These are phyloP conservation scores for Lactuca saligna DNA, from an alignment of 129 eudicot species.

Conservation along the genomic window DNA sequence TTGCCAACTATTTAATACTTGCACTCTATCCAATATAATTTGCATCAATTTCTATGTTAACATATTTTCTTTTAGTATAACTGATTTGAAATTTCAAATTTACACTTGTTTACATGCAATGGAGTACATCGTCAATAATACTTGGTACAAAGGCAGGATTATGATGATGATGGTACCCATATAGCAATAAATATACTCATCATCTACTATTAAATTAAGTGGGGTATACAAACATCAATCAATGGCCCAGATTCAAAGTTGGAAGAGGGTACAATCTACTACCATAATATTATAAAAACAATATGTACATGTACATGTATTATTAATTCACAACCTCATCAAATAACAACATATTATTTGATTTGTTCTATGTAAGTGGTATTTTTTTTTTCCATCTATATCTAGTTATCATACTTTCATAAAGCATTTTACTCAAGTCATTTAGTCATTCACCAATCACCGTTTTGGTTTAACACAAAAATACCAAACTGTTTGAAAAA, in stretches of 20 bases:
- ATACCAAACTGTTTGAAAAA: background rate
- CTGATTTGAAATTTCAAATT: background rate
- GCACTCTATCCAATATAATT: background rate
- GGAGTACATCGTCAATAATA: slow-evolving; percentile 21
- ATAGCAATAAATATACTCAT: slow-evolving; percentile 42
- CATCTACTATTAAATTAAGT: slow-evolving; percentile 33
- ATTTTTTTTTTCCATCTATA: no score
- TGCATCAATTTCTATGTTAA: slow-evolving; percentile 1
- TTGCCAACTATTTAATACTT: slow-evolving; percentile 21
- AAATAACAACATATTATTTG: background rate
- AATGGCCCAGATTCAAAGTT: slow-evolving; percentile 27
- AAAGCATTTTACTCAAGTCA: background rate
- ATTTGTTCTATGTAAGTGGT: no score
- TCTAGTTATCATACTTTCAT: no score
- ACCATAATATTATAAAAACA: background rate
- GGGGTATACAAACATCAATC: slow-evolving; percentile 23
- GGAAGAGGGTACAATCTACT: slow-evolving; percentile 1
- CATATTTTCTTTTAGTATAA: background rate
- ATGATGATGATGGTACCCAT: slow-evolving; percentile 25
- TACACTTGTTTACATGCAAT: slow-evolving; percentile 10
- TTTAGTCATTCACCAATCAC: background rate
- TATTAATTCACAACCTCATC: background rate
- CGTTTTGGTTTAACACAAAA: background rate
- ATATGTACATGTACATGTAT: no score
- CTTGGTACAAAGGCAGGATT: slow-evolving; percentile 21